Evolutionary conservation across 208 protist genomes (phyloP).

Genomic region (Endotrypanum monterogeii): DNA sequence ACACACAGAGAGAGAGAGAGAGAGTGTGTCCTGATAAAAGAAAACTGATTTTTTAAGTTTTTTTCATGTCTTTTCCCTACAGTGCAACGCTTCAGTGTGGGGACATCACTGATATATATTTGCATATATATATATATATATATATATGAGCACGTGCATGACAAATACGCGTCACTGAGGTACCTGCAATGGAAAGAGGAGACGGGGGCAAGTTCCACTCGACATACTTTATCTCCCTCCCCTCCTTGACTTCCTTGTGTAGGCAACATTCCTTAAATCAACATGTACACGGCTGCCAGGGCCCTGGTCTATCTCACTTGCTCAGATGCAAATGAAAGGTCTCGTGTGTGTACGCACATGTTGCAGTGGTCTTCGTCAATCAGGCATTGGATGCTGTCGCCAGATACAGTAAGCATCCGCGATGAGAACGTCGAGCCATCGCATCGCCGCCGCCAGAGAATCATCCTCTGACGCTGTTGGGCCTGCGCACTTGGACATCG

Average conservation of each 20-base stretch:
- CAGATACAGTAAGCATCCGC: slow-evolving; percentile 62
- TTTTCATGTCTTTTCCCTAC: too few species aligned
- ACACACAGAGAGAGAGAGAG: neutral
- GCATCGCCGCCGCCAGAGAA: slow-evolving; percentile 18
- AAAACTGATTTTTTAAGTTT: too few species aligned
- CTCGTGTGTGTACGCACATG: neutral
- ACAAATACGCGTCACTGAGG: neutral
- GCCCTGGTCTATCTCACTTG: neutral
- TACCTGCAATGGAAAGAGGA: neutral
- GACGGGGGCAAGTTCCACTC: too few species aligned
- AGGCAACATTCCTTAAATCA: neutral
- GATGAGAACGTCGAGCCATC: slow-evolving; percentile 69
- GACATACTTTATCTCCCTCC: too few species aligned
- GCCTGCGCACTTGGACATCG: too few species aligned
- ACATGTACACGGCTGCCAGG: neutral
- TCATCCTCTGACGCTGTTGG: neutral
- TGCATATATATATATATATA: too few species aligned
- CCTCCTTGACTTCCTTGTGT: neutral
- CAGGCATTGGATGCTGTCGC: slow-evolving; percentile 11
- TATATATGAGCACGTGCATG: neutral
- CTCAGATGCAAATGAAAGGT: neutral
- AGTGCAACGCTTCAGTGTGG: too few species aligned
- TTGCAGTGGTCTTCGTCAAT: neutral
- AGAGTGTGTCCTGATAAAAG: too few species aligned
- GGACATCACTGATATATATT: too few species aligned